phyloP scores from a whole-genome alignment of 2,329 filamentous ascomycete genomes.

The Diaporthe sp. region DNA sequence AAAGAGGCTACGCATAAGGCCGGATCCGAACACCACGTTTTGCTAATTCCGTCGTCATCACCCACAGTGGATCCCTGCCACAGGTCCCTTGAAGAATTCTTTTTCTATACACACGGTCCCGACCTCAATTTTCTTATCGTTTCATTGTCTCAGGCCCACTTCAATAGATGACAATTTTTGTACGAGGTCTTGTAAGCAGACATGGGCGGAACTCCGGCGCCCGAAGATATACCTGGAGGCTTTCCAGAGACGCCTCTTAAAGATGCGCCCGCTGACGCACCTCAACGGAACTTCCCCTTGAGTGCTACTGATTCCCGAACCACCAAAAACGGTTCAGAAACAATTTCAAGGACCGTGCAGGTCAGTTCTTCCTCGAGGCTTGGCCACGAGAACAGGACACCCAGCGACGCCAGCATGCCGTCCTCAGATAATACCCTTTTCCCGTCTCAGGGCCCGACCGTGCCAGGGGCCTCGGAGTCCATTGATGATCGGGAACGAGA shows the following conservation, averaged over 20 bases:
- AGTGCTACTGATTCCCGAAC: neutral
- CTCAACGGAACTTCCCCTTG: neutral
- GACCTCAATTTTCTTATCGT: neutral
- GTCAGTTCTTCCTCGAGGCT: neutral
- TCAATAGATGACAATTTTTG: neutral
- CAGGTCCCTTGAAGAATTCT: neutral
- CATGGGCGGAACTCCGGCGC: conserved; percentile 18
- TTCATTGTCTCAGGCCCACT: neutral
- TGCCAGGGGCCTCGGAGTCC: neutral
- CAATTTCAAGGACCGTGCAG: neutral
- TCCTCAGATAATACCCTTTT: conserved; percentile 14
- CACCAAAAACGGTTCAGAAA: neutral
- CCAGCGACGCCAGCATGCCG: conserved; percentile 17
- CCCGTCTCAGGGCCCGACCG: neutral
- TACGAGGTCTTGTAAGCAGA: neutral
- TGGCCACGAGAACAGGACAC: neutral
- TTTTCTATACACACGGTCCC: neutral
- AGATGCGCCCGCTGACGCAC: neutral
- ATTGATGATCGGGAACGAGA: neutral
- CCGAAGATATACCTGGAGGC: conserved; percentile 19
- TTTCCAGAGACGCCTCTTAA: conserved; percentile 30
- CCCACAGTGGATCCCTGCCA: neutral
- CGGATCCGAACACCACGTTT: conserved; percentile 10
- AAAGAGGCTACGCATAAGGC: neutral
- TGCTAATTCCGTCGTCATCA: conserved; percentile 33